A percentile compares a stretch with the other conserved stretches of the same genome.
Conservation (phyloP, 2,329 filamentous ascomycete species). For the Ophiocordyceps camponoti-leonardi region DNA sequence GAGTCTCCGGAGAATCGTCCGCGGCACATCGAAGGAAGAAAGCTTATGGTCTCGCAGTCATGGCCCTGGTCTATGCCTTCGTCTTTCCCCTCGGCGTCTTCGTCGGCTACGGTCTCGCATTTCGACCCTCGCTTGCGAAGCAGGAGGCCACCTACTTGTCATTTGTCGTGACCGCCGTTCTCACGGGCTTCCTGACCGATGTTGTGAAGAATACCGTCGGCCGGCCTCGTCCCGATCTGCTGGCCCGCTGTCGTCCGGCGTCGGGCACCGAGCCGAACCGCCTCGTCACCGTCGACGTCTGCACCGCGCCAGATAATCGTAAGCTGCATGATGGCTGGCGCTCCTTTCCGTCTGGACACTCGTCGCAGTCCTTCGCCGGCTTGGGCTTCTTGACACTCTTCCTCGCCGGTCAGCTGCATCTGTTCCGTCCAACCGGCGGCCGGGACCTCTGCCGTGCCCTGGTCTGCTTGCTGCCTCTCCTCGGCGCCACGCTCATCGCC, state of each 20-base stretch:
- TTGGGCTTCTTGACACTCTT: slow-evolving; percentile 59
- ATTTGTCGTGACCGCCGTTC: slow-evolving; percentile 56
- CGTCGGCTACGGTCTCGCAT: slow-evolving; percentile 43
- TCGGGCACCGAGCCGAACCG: slow-evolving; percentile 26
- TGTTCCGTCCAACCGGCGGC: slow-evolving; percentile 28
- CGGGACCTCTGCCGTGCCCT: slow-evolving; percentile 39
- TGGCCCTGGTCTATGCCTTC: slow-evolving; percentile 67
- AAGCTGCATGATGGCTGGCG: slow-evolving; percentile 69
- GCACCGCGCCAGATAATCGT: slow-evolving; percentile 53
- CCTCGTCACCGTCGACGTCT: slow-evolving; percentile 50
- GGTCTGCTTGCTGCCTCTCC: slow-evolving; percentile 37
- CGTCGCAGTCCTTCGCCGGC: slow-evolving; percentile 62
- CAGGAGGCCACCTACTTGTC: slow-evolving; percentile 74
- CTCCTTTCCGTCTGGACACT: slow-evolving; percentile 68
- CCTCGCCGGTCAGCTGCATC: slow-evolving; percentile 46
- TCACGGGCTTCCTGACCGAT: slow-evolving; percentile 75
- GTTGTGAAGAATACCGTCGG: slow-evolving; percentile 80
- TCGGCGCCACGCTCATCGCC: slow-evolving; percentile 50
- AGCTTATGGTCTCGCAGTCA: slow-evolving; percentile 21
- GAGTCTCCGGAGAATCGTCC: slow-evolving; percentile 15
- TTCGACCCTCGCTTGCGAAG: slow-evolving; percentile 54
- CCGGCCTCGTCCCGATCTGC: slow-evolving; percentile 44
- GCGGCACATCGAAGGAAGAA: neutral
- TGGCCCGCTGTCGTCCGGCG: slow-evolving; percentile 64
- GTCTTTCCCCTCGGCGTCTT: slow-evolving; percentile 53